Conservation (phyloP, 768 basidiomycete genomes). For the Amanita brunnescens region DNA sequence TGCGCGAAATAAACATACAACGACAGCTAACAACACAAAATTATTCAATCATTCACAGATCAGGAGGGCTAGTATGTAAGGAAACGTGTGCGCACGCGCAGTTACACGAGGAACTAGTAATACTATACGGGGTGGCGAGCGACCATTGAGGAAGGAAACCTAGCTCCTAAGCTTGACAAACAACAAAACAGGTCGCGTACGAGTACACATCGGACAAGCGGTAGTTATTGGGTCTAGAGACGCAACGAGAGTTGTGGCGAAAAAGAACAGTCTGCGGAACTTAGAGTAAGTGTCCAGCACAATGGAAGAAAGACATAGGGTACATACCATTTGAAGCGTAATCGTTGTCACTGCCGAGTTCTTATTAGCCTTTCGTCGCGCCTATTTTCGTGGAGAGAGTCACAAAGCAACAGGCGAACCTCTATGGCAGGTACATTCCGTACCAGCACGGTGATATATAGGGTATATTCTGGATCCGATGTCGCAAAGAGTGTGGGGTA, state of each 20-base stretch:
- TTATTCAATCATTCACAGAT: not conserved
- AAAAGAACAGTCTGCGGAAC: not conserved
- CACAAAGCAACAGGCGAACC: not conserved
- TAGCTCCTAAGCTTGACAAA: not conserved
- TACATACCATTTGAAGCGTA: not conserved
- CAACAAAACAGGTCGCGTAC: not conserved
- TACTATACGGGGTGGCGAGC: not conserved
- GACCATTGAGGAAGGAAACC: not conserved
- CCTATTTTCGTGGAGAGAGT: not conserved
- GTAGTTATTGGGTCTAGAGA: not conserved
- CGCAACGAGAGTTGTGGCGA: not conserved
- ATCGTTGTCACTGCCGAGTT: not conserved
- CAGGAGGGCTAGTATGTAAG: not conserved
- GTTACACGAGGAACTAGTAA: too few relatives aligned
- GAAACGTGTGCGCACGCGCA: not conserved
- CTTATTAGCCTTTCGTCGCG: not conserved
- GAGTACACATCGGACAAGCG: not conserved
- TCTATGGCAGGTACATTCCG: not conserved
- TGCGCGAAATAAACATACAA: conserved; percentile 2
- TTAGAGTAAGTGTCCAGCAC: too few relatives aligned
- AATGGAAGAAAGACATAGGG: too few relatives aligned
- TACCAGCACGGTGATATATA: not conserved
- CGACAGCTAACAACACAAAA: conserved; percentile 4
- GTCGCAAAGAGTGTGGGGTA: not conserved
- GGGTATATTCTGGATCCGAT: not conserved